Conservation (phyloP, 169 alveolate species). For the Hepatocystis sp. region DNA sequence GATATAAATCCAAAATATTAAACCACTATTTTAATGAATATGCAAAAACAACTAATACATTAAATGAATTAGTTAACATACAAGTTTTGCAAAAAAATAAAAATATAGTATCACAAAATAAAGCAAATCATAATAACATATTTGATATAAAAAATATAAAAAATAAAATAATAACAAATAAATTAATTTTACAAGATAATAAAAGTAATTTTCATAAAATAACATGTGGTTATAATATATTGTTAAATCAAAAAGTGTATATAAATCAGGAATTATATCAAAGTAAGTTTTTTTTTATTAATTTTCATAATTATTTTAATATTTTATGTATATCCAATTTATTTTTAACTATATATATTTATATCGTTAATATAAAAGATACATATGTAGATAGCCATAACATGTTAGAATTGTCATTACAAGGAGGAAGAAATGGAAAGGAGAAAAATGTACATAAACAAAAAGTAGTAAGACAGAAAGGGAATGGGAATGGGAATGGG, state of each 20-base stretch:
- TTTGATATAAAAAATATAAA: slow-evolving; percentile 39
- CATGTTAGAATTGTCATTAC: not conserved
- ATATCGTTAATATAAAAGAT: no score
- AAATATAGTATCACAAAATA: not conserved
- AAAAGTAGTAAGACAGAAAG: no score
- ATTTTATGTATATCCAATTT: slow-evolving; percentile 43
- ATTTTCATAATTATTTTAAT: slow-evolving; percentile 13
- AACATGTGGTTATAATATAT: slow-evolving; percentile 14
- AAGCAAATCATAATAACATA: not conserved
- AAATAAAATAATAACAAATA: slow-evolving; percentile 5
- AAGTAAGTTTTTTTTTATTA: slow-evolving; percentile 16
- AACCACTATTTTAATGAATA: not conserved
- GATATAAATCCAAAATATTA: slow-evolving; percentile 16
- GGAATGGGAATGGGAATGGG: no score
- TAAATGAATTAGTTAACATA: slow-evolving; percentile 8
- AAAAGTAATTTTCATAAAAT: slow-evolving; percentile 9
- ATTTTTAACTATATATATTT: slow-evolving; percentile 11
- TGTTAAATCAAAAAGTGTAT: slow-evolving; percentile 6
- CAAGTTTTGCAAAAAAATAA: not conserved
- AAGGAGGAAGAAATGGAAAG: not conserved
- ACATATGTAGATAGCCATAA: not conserved
- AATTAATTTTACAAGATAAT: slow-evolving; percentile 23
- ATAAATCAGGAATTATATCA: not conserved
- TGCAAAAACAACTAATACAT: not conserved
- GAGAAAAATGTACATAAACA: no score